Percentiles rank a stretch among this genome's conserved stretches.
These are phyloP conservation scores for Pharnaceum exiguum DNA, from an alignment of 148 eudicot genomes.

Conservation along the genomic window DNA sequence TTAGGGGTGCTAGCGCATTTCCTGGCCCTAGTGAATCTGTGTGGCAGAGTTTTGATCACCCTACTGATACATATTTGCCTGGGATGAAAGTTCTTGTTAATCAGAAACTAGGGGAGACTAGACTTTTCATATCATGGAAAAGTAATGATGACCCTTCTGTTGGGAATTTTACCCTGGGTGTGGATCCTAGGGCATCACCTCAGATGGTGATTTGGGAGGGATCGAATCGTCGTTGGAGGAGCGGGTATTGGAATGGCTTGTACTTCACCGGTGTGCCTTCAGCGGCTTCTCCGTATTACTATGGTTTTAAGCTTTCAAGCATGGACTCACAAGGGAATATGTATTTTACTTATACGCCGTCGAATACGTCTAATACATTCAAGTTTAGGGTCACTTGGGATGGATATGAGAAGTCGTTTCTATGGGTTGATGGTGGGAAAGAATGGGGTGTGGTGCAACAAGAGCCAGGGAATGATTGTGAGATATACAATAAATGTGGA, in stretches of 20 bases:
- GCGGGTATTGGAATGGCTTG: constrained; percentile 47
- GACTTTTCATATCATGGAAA: constrained; percentile 45
- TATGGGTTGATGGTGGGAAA: constrained; percentile 8
- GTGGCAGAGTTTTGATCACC: constrained; percentile 64
- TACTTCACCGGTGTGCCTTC: constrained; percentile 36
- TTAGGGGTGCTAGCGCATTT: constrained; percentile 4
- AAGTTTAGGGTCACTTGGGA: constrained; percentile 32
- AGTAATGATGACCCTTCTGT: constrained; percentile 42
- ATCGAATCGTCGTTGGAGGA: constrained; percentile 36
- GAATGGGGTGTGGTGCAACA: constrained; percentile 22
- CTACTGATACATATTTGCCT: constrained; percentile 57
- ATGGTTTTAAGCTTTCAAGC: constrained; percentile 35
- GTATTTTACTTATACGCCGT: constrained; percentile 32
- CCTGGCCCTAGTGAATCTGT: constrained; percentile 6
- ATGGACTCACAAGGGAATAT: constrained; percentile 15
- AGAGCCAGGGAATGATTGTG: constrained; percentile 31
- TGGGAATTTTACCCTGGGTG: constrained; percentile 45
- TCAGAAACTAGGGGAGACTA: constrained; percentile 12
- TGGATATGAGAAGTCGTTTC: constrained; percentile 29
- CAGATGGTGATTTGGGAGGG: constrained; percentile 55
- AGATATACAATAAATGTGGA: constrained; percentile 34
- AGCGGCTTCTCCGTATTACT: constrained; percentile 24
- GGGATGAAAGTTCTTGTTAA: constrained; percentile 31
- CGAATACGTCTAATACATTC: constrained; percentile 7
- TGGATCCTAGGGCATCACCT: constrained; percentile 47